phyloP scores from a whole-genome alignment of 208 protist genomes.

The Vickermania ingenoplastis region DNA sequence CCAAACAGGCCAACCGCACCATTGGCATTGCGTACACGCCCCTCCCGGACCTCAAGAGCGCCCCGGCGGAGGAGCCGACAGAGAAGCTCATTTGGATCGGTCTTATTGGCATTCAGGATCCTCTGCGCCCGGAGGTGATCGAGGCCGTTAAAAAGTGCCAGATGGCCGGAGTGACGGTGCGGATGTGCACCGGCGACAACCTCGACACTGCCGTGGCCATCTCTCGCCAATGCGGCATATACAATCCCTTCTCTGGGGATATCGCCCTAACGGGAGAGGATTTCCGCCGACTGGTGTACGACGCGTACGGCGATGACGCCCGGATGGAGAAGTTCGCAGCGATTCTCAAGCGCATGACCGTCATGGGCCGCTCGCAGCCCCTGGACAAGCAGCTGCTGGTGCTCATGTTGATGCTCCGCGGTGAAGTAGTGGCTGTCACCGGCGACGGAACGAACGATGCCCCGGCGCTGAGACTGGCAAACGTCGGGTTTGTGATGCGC shows the following conservation, averaged over 20 bases:
- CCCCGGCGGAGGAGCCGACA: constrained; percentile 54
- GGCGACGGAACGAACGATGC: constrained; percentile 98
- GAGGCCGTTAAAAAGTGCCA: constrained; percentile 88
- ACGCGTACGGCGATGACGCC: constrained; percentile 61
- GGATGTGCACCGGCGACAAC: constrained; percentile 96
- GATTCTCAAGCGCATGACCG: constrained; percentile 62
- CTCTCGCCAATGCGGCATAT: constrained; percentile 89
- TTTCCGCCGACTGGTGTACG: constrained; percentile 79
- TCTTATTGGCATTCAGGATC: constrained; percentile 94
- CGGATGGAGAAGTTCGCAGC: constrained; percentile 66
- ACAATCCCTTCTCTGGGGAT: constrained; percentile 37
- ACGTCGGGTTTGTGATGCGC: constrained; percentile 98
- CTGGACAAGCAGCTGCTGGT: constrained; percentile 88
- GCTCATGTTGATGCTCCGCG: constrained; percentile 65
- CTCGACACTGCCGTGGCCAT: constrained; percentile 91
- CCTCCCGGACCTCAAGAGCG: constrained; percentile 6
- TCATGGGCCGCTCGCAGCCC: constrained; percentile 84
- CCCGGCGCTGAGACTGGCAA: constrained; percentile 91
- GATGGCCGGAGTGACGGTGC: constrained; percentile 89
- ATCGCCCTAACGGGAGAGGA: constrained; percentile 84
- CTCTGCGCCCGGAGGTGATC: constrained; percentile 89
- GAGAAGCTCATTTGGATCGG: constrained; percentile 85
- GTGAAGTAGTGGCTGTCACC: constrained; percentile 81
- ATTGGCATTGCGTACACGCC: constrained; percentile 68
- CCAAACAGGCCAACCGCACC: constrained; percentile 68